Percentiles rank a stretch among this genome's conserved stretches.
Evolutionary conservation across 768 basidiomycete genomes (phyloP).

Genomic region (Russula foetens): DNA sequence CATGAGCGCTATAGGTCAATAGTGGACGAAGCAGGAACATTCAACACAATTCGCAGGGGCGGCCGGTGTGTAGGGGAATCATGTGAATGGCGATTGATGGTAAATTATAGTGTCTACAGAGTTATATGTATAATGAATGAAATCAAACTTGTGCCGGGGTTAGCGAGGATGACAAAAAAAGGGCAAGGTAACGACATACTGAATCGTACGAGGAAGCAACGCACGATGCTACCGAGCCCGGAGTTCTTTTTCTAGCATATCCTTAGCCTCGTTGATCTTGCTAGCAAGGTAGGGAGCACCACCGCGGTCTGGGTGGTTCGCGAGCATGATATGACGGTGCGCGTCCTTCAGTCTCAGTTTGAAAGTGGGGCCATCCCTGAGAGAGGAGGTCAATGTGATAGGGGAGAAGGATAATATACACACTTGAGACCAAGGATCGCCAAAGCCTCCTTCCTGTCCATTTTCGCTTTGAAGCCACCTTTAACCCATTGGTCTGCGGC

Average conservation of each 20-base stretch:
- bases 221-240: constrained; percentile 30
- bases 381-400: neutral
- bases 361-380: constrained; percentile 75
- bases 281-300: constrained; percentile 97
- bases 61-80: neutral
- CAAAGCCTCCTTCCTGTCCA: constrained; percentile 93
- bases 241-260: constrained; percentile 76
- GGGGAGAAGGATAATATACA: constrained; percentile 28
- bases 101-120: constrained; percentile 1
- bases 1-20: neutral
- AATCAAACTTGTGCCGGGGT: neutral
- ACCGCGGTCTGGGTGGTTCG: constrained; percentile 97
- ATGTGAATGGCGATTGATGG: neutral
- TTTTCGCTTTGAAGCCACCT: constrained; percentile 92
- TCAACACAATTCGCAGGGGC: neutral
- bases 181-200: neutral
- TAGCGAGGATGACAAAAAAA: neutral
- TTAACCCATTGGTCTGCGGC: constrained; percentile 81
- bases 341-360: constrained; percentile 84
- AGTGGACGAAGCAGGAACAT: neutral
- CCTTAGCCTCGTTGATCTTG: constrained; percentile 99
- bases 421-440: constrained; percentile 89
- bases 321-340: constrained; percentile 94
- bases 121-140: neutral
- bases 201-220: neutral